Conservation (phyloP, 495 filamentous ascomycete species). For the Hypoxylon fuscum region DNA sequence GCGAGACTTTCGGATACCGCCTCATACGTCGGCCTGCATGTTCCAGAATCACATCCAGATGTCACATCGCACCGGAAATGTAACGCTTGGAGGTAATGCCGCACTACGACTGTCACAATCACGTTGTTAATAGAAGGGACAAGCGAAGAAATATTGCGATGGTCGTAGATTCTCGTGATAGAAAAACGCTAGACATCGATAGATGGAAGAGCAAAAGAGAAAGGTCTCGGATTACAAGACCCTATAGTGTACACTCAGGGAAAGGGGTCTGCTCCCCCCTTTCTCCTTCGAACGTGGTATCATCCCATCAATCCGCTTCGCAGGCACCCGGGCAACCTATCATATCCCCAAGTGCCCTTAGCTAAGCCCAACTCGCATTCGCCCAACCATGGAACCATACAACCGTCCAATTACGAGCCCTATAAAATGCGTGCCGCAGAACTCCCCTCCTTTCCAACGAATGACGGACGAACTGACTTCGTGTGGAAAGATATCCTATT, state of each 20-base stretch:
- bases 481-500: constrained; percentile 7
- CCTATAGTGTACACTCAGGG: constrained; percentile 19
- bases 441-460: not conserved
- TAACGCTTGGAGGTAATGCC: no score
- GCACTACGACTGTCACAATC: no score
- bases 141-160: no score
- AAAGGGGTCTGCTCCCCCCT: constrained; percentile 6
- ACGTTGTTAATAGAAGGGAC: no score
- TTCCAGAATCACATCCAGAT: no score
- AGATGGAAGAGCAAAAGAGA: no score
- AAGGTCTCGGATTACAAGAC: constrained; percentile 4
- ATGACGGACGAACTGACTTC: not conserved
- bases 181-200: no score
- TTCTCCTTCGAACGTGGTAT: constrained; percentile 23
- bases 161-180: no score
- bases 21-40: no score
- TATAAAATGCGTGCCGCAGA: constrained; percentile 1
- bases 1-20: no score
- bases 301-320: constrained; percentile 8
- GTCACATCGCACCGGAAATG: no score
- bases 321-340: no score
- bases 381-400: constrained; percentile 5
- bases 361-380: not conserved
- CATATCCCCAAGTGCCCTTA: not conserved
- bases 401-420: constrained; percentile 7